Evolutionary conservation across 2,329 filamentous ascomycete species (phyloP), one percentile per base, ranked within the genome.

Genomic region (Sporothrix euskadiensis): DNA sequence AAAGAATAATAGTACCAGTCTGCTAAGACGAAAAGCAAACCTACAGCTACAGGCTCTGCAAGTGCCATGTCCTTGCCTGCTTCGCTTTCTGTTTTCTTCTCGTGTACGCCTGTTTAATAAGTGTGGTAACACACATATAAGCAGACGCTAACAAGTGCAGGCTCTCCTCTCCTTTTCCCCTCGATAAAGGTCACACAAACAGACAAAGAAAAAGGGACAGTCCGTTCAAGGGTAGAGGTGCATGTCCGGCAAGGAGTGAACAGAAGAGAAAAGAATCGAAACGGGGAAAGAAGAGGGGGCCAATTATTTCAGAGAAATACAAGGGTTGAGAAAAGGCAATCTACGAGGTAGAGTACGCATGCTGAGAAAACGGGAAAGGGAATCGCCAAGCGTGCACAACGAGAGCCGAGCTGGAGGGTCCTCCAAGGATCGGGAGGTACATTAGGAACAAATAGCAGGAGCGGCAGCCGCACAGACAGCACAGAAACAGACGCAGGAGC

Each of bases 391-490:
- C 39, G 22, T 66, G 61, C 61, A 47, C 39, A 66, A 47, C 39
- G 61, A 66, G 22, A 66, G 30, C 39, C 22, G 39, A 47, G 61
- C 30, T 47, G 61, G 61, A 47, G 61, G 61, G 57, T 32, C 57
- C 61, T 2, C 22, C 61, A 44, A 66, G 35, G 41, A 19, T 47
- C 61, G 10, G 39, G n/a, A 22, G 22, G 22, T 12, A n/a, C n/a
- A n/a, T 66, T 10, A 47, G 39, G 39, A 63, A 22, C 57, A 63
- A 63, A 22, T 3, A 56, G 52, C 52, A 30, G 52, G 52, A 30
- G 30, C 22, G 39, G 57, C 57, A 61, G 30, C 57, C 56, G 56
- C 10, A 59, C 35, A 26, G 56, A 19, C 19, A 16, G 32, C 26
- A 19, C 22, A 57, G 12, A 32, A 10, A 59, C 35, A 22, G n/a